Conservation (phyloP, 2,329 filamentous ascomycete species). For the Aspergillus fischeri region DNA sequence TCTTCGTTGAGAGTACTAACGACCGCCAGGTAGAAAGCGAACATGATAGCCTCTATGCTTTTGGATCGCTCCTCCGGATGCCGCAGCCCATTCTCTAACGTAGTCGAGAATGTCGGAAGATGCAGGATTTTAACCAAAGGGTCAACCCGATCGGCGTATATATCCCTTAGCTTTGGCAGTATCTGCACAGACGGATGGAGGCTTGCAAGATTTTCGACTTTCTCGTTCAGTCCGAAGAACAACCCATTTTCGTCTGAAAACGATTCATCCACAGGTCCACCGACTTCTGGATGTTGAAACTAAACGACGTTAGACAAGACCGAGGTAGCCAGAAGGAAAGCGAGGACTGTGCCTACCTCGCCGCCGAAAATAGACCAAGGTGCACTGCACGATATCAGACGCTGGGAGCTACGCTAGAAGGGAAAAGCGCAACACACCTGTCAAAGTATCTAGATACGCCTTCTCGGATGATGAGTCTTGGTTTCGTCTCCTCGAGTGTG, state of each 20-base stretch:
- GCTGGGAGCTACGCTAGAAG: not conserved
- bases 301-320: not conserved
- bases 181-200: conserved; percentile 16
- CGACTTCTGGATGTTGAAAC: conserved; percentile 18
- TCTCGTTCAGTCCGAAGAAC: not conserved
- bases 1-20: conserved; percentile 51
- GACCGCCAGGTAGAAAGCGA: conserved; percentile 63
- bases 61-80: conserved; percentile 47
- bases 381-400: not conserved
- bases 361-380: not conserved
- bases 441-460: not conserved
- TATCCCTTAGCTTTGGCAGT: conserved; percentile 17
- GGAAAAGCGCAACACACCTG: not conserved
- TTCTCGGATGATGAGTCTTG: not conserved
- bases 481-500: not conserved
- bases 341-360: not conserved
- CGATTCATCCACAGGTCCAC: conserved; percentile 54
- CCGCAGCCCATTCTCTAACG: conserved; percentile 57
- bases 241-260: conserved; percentile 52
- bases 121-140: conserved; percentile 63
- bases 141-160: conserved; percentile 17
- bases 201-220: not conserved
- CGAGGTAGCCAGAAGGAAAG: not conserved
- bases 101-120: conserved; percentile 57
- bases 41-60: conserved; percentile 36